These are phyloP conservation scores for Vigna mungo DNA, from an alignment of 306 rosid genomes.

Conservation along the genomic window DNA sequence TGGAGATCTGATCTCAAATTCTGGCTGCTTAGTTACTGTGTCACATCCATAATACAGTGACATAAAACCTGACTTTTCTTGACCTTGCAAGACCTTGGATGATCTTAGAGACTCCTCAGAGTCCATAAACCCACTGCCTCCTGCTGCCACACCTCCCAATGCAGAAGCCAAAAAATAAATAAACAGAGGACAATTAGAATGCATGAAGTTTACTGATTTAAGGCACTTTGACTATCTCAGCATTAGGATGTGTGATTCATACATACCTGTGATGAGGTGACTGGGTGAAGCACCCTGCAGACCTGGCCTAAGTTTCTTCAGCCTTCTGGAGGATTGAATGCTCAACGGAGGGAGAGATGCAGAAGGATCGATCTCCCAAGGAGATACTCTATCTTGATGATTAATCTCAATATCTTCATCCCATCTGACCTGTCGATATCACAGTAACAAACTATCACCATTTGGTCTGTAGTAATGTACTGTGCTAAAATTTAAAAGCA, in stretches of 20 bases:
- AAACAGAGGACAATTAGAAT: slow-evolving; percentile 33
- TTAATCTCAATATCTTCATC: slow-evolving; percentile 76
- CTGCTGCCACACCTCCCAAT: slow-evolving; percentile 50
- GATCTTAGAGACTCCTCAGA: slow-evolving; percentile 87
- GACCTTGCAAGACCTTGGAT: slow-evolving; percentile 99
- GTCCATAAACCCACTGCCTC: slow-evolving; percentile 84
- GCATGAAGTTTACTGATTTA: slow-evolving; percentile 6
- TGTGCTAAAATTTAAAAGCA: not conserved
- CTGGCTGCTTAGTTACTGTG: slow-evolving; percentile 68
- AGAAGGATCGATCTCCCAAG: slow-evolving; percentile 94
- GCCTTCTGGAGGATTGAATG: slow-evolving; percentile 90
- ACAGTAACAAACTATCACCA: slow-evolving; percentile 26
- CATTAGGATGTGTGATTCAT: slow-evolving; percentile 32
- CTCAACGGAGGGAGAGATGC: slow-evolving; percentile 83
- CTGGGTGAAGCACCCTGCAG: slow-evolving; percentile 62
- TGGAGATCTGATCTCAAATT: slow-evolving; percentile 70
- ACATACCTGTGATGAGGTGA: slow-evolving; percentile 79
- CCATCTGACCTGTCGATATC: slow-evolving; percentile 80
- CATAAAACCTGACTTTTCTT: slow-evolving; percentile 92
- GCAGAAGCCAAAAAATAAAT: slow-evolving; percentile 24
- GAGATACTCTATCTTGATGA: slow-evolving; percentile 81
- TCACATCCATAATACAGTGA: slow-evolving; percentile 80
- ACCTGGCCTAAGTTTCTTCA: slow-evolving; percentile 90
- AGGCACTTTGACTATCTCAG: slow-evolving; percentile 28
- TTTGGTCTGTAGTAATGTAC: slow-evolving; percentile 22